These are phyloP conservation scores for Piromyces finnis DNA, from an alignment of 192 early-diverging fungal genomes.

Conservation along the genomic window DNA sequence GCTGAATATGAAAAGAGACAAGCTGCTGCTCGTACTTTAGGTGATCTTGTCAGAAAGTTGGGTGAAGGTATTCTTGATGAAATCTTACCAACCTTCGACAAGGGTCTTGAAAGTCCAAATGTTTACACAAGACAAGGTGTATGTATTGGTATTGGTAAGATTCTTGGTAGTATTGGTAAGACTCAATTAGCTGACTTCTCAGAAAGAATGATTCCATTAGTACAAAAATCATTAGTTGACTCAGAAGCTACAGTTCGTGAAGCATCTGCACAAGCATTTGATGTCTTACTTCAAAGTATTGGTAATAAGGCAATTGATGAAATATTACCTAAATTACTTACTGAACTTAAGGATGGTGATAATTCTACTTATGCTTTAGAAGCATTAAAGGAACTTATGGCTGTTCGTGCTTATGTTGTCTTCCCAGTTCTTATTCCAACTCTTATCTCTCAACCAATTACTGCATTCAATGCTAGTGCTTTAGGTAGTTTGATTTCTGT, in stretches of 20 bases:
- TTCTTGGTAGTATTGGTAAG: slow-evolving; percentile 71
- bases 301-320: slow-evolving; percentile 87
- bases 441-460: slow-evolving; percentile 70
- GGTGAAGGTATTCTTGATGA: slow-evolving; percentile 76
- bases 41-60: slow-evolving; percentile 84
- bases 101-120: slow-evolving; percentile 47
- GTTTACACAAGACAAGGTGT: slow-evolving; percentile 72
- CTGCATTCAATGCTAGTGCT: slow-evolving; percentile 79
- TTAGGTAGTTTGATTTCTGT: slow-evolving; percentile 77
- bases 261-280: slow-evolving; percentile 88
- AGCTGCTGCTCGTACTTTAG: slow-evolving; percentile 77
- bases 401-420: slow-evolving; percentile 86
- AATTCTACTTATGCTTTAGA: slow-evolving; percentile 58
- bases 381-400: slow-evolving; percentile 94
- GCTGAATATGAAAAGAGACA: slow-evolving; percentile 59
- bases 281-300: slow-evolving; percentile 75
- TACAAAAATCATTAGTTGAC: slow-evolving; percentile 73
- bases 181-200: slow-evolving; percentile 68
- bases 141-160: slow-evolving; percentile 79
- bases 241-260: slow-evolving; percentile 70
- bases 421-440: slow-evolving; percentile 97
- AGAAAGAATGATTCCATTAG: slow-evolving; percentile 61
- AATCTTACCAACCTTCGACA: slow-evolving; percentile 80
- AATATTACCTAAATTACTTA: slow-evolving; percentile 75
- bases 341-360: slow-evolving; percentile 33